Conservation (phyloP, 371 early-diverging fungal genomes). For the Dinochytrium kinnereticum region DNA sequence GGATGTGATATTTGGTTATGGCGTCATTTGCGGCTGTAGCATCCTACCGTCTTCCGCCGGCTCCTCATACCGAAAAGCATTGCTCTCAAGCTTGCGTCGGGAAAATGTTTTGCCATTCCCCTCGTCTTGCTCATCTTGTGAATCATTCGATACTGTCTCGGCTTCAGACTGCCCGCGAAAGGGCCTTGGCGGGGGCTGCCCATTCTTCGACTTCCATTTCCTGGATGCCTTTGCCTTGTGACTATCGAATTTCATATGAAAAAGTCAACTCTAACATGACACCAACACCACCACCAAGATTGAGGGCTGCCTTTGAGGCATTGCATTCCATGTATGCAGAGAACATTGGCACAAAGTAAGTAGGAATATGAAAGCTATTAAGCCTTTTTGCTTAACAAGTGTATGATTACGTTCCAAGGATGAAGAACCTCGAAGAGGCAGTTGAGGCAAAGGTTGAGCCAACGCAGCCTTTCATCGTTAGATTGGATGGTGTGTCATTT, state of each 20-base stretch:
- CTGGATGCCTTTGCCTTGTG: conserved; percentile 9
- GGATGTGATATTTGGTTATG: too few relatives aligned
- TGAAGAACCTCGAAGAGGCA: conserved; percentile 43
- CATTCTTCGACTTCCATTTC: conserved; percentile 1
- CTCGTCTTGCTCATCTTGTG: not conserved
- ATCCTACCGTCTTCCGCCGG: not conserved
- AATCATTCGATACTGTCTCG: not conserved
- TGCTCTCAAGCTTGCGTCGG: not conserved
- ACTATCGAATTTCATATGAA: not conserved
- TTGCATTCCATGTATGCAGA: conserved; percentile 40
- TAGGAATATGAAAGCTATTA: not conserved
- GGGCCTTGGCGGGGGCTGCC: not conserved
- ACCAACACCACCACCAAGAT: not conserved
- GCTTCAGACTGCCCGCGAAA: not conserved
- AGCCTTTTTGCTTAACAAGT: too few relatives aligned
- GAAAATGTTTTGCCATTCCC: not conserved
- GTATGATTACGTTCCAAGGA: conserved; percentile 19
- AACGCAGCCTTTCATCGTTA: conserved; percentile 40
- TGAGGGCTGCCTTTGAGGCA: conserved; percentile 31
- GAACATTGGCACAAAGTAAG: conserved; percentile 32
- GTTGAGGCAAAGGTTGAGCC: conserved; percentile 30
- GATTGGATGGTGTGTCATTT: conserved; percentile 56
- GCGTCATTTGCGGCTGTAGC: not conserved
- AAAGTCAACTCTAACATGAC: not conserved
- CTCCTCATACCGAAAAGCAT: conserved; percentile 11